phyloP scores from a whole-genome alignment of 1,284 basidiomycete genomes.

The Tilletia indica region DNA sequence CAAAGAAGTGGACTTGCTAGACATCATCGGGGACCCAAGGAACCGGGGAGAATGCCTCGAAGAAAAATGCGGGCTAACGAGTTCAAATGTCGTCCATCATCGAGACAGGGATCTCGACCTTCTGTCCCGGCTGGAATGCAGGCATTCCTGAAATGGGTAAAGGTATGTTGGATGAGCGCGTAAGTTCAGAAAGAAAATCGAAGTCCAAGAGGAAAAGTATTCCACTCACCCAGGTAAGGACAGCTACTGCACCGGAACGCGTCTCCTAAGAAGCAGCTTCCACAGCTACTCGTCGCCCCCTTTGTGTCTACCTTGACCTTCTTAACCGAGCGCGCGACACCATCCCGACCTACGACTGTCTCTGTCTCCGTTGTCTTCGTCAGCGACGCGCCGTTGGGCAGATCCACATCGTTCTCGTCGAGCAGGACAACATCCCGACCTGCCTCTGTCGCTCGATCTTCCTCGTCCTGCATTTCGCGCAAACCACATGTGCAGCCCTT shows the following conservation, averaged over 20 bases:
- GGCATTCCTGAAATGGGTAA: constrained; percentile 70
- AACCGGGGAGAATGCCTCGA: not conserved
- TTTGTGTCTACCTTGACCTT: constrained; percentile 55
- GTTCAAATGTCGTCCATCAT: constrained; percentile 53
- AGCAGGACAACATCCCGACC: constrained; percentile 40
- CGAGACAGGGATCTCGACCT: constrained; percentile 67
- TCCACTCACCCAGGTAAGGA: constrained; percentile 81
- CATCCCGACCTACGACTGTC: constrained; percentile 49
- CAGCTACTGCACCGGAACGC: constrained; percentile 94
- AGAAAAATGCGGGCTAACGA: not conserved
- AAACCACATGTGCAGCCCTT: constrained; percentile 55
- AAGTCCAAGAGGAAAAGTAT: constrained; percentile 5
- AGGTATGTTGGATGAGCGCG: constrained; percentile 11
- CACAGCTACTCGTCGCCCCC: constrained; percentile 79
- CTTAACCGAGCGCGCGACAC: constrained; percentile 48
- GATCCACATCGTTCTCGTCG: constrained; percentile 44
- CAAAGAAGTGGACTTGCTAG: not conserved
- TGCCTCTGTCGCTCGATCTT: constrained; percentile 31
- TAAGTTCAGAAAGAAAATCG: not conserved
- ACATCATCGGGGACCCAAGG: not conserved
- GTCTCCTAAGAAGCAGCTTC: constrained; percentile 96
- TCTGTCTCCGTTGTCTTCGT: constrained; percentile 34
- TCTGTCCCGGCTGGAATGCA: constrained; percentile 96
- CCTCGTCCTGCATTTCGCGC: constrained; percentile 52
- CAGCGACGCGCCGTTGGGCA: constrained; percentile 27